These are phyloP conservation scores for Camelina sativa DNA, from an alignment of 345 rosid species.

Conservation along the genomic window DNA sequence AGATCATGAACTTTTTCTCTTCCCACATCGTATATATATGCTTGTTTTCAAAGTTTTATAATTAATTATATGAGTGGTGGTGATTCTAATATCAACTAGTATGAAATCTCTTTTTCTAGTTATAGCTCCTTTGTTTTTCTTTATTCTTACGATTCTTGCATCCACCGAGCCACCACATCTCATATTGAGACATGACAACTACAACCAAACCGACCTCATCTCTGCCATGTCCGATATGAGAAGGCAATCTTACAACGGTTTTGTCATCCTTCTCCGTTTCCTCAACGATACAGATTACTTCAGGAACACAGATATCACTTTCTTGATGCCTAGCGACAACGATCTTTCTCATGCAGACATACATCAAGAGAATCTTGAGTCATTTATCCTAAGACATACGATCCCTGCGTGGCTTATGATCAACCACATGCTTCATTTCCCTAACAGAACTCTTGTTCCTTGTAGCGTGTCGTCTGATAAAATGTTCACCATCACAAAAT, in stretches of 20 bases:
- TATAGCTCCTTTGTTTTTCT: constrained; percentile 14
- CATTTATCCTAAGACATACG: constrained; percentile 40
- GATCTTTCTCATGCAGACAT: constrained; percentile 41
- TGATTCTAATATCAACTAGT: not conserved
- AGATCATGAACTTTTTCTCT: constrained; percentile 6
- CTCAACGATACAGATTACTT: constrained; percentile 41
- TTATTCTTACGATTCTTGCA: constrained; percentile 19
- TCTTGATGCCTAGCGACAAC: constrained; percentile 46
- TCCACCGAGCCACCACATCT: constrained; percentile 39
- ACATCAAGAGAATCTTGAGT: constrained; percentile 27
- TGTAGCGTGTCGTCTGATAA: constrained; percentile 34
- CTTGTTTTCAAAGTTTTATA: not conserved
- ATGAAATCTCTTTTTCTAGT: constrained; percentile 25
- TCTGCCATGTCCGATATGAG: constrained; percentile 45
- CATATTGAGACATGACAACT: constrained; percentile 44
- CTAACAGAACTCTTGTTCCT: constrained; percentile 45
- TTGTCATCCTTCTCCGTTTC: constrained; percentile 42
- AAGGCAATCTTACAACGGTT: constrained; percentile 44
- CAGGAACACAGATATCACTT: constrained; percentile 39
- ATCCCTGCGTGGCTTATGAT: constrained; percentile 49
- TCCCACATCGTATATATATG: constrained; percentile 9
- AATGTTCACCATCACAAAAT: constrained; percentile 44
- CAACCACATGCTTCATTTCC: constrained; percentile 47
- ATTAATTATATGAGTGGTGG: not conserved
- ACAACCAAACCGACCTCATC: constrained; percentile 41